Base-by-base conservation (phyloP, 225 moss, liverwort and hornwort genomes). In the Neckera pumila region DNA sequence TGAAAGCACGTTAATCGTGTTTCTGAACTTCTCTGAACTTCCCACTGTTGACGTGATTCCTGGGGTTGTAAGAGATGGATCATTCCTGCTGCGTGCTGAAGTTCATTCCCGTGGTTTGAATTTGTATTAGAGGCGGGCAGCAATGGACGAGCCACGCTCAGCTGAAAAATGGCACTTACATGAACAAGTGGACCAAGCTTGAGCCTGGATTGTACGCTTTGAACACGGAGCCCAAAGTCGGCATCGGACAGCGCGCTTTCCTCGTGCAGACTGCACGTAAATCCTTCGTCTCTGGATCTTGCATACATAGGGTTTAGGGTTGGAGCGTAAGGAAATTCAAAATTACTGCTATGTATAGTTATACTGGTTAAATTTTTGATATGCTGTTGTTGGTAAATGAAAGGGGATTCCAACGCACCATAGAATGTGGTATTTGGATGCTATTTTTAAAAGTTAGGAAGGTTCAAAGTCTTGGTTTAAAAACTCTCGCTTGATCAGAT, bases 171-270 rank as follows among this genome's bases (percentile, higher is more conserved):
- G 93, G 95, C 61, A 17, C 45, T 2, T 91, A 88, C 85, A 95
- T 93, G 88, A 98, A 98, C 89, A 95, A 91, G 87, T 98, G 94
- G 90, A 89, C 91, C 33, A 98, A 98, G 83, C 91, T 90, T 80
- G 98, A 98, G 87, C 88, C 91, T 12, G 92, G 95, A 13, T 79
- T 98, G 83, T 97, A 95, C 51, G 94, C 92, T 67, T 82, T 98
- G 56, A 90, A 89, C 80, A 98, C 97, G 54, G 95, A 77, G 86
- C 98, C 97, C 36, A 95, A 87, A 88, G 87, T 97, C 11, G 98
- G 92, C 45, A 96, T 98, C 33, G 98, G 98, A 78, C 98, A 98
- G 90, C 97, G 98, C 18, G 96, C 95, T 26, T 94, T 98, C 72
- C 91, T 98, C 36, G 40, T 98, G 53, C 96, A 94, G 82, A 98